Percentiles rank a stretch among this genome's conserved stretches.
These are phyloP conservation scores for Eucalyptus regnans DNA, from an alignment of 345 rosid species.

Conservation along the genomic window DNA sequence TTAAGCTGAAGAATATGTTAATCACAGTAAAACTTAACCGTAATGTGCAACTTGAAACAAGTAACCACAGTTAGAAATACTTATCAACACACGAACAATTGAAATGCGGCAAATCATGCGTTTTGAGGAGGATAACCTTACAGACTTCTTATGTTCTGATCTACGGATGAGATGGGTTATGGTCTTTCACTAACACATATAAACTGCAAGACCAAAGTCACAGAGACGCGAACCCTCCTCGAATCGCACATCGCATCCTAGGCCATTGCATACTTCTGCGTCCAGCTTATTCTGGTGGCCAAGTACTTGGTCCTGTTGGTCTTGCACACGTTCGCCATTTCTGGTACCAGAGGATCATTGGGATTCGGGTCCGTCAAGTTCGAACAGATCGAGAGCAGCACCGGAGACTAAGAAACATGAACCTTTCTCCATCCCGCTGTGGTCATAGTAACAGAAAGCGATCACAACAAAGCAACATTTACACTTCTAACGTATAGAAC, in stretches of 20 bases:
- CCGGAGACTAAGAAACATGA: constrained; percentile 5
- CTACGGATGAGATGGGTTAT: not conserved
- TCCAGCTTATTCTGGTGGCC: constrained; percentile 62
- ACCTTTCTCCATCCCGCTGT: not conserved
- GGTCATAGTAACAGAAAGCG: not conserved
- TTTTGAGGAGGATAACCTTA: not conserved
- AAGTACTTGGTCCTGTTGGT: constrained; percentile 48
- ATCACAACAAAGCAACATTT: not conserved
- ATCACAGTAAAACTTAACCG: too few species aligned
- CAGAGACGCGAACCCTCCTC: constrained; percentile 12
- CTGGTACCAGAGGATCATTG: constrained; percentile 53
- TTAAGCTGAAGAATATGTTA: too few species aligned
- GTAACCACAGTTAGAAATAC: not conserved
- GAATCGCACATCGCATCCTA: not conserved
- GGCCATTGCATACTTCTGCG: constrained; percentile 60
- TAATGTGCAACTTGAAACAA: too few species aligned
- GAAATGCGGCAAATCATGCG: not conserved
- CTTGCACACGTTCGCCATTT: constrained; percentile 67
- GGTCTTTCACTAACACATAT: not conserved
- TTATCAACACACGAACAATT: not conserved
- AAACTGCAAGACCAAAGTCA: constrained; percentile 11
- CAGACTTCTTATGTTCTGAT: not conserved
- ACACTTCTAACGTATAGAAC: not conserved
- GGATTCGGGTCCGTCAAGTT: constrained; percentile 57
- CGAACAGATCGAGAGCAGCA: constrained; percentile 57